Conservation (phyloP, 768 basidiomycete genomes). For the Inosperma sp. region DNA sequence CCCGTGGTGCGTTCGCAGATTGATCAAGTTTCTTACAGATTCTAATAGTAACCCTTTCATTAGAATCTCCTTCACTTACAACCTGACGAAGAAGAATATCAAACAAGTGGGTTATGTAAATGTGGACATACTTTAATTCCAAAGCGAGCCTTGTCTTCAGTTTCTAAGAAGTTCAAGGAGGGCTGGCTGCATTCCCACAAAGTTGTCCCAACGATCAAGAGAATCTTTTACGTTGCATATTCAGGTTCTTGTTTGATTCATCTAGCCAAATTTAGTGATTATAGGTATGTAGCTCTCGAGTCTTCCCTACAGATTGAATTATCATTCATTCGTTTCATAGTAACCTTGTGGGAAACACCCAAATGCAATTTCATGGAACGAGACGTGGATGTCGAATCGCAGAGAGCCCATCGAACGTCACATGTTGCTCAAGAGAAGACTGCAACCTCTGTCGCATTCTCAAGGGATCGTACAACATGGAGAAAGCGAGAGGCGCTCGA, state of each 20-base stretch:
- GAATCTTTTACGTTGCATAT: constrained; percentile 29
- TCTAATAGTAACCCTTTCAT: not conserved
- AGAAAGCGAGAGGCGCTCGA: constrained; percentile 24
- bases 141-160: constrained; percentile 13
- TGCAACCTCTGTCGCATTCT: constrained; percentile 27
- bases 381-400: constrained; percentile 23
- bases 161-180: constrained; percentile 21
- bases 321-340: constrained; percentile 4
- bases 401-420: constrained; percentile 14
- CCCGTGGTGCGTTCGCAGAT: constrained; percentile 14
- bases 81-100: constrained; percentile 19
- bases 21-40: not conserved
- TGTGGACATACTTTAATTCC: not conserved
- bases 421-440: constrained; percentile 14
- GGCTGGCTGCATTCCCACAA: constrained; percentile 27
- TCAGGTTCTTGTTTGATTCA: constrained; percentile 21
- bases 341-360: constrained; percentile 29
- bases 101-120: constrained; percentile 13
- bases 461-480: constrained; percentile 28
- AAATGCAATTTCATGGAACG: constrained; percentile 29
- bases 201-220: constrained; percentile 18
- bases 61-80: constrained; percentile 25
- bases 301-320: not conserved
- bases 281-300: constrained; percentile 16
- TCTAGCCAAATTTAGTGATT: constrained; percentile 27